Evolutionary conservation across 768 basidiomycete genomes (phyloP), one percentile per base, ranked within the genome.

Genomic region (Russula earlei): DNA sequence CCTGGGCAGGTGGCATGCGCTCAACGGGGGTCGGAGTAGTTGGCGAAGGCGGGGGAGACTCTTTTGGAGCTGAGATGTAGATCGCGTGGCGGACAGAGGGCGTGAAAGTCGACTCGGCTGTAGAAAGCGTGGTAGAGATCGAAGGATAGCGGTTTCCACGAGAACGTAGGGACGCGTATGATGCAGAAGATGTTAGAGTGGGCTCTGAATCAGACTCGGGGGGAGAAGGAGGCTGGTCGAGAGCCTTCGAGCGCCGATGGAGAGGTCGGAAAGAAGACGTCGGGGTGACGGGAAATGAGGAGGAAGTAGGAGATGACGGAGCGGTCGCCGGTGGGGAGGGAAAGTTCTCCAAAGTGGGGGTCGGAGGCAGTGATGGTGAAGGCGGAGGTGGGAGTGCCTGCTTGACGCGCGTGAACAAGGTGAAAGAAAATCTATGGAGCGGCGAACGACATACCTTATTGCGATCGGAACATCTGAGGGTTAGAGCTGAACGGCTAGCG

Each of bases 91-190:
- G 52, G n/a, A 44, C 42, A 19, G 57, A 61, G 17, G 52, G 34
- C 6, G 40, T 19, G 15, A 44, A 54, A 4, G 46, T 36, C 11
- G 57, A 58, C 8, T 58, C 57, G 42, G 37, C 51, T 3, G 56
- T 50, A 34, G 62, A 62, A 2, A 62, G 62, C 4, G 59, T 62
- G 25, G 62, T 62, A 5, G 62, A 62, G 14, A 62, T 57, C n/a
- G 62, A 62, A 25, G 62, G 62, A 52, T 55, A 61, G 17, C 62
- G 62, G 36, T 38, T 53, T 17, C 43, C 47, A 22, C 62, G 62
- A 44, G 52, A 55, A 27, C 62, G 62, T 19, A 62, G 22, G 19
- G 62, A 62, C 29, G 60, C 59, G 11, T 62, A 62, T 11, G 62
- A 62, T 19, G 62, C 62, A 27, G 59, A 62, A 17, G 59, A 48